phyloP scores from a whole-genome alignment of 2,329 filamentous ascomycete genomes.

The Talaromyces sp. region DNA sequence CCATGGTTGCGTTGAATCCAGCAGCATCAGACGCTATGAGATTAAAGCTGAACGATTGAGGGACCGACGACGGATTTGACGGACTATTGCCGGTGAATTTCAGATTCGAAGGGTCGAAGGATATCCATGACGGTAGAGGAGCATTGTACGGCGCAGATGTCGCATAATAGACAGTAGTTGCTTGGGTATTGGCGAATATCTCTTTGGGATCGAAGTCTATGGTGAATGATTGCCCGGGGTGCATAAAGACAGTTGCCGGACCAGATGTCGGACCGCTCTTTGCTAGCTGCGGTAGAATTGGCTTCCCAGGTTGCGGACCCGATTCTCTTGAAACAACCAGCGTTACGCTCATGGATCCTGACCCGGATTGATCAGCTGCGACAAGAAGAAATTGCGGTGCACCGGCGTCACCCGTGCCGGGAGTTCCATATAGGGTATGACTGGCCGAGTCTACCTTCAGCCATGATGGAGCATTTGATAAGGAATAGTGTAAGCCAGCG shows the following conservation, averaged over 20 bases:
- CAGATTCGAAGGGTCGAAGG: slow-evolving; percentile 61
- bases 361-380: slow-evolving; percentile 63
- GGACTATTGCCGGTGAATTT: slow-evolving; percentile 69
- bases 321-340: slow-evolving; percentile 60
- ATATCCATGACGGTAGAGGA: slow-evolving; percentile 79
- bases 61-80: slow-evolving; percentile 58
- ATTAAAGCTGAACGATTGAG: slow-evolving; percentile 66
- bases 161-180: slow-evolving; percentile 66
- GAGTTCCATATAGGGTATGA: slow-evolving; percentile 66
- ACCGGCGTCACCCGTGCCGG: slow-evolving; percentile 53
- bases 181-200: slow-evolving; percentile 58
- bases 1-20: slow-evolving; percentile 65
- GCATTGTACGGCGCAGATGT: slow-evolving; percentile 65
- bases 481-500: slow-evolving; percentile 58
- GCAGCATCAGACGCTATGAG: slow-evolving; percentile 72
- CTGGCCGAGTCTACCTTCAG: slow-evolving; percentile 62
- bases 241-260: slow-evolving; percentile 36
- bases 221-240: slow-evolving; percentile 49
- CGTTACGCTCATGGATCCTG: slow-evolving; percentile 60
- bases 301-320: slow-evolving; percentile 31
- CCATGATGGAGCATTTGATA: slow-evolving; percentile 65
- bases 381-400: slow-evolving; percentile 60
- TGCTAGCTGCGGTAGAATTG: slow-evolving; percentile 34
- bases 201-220: slow-evolving; percentile 62
- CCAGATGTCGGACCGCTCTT: slow-evolving; percentile 32